These are phyloP conservation scores for Claviceps capensis DNA, from an alignment of 2,329 filamentous ascomycete species.

Conservation along the genomic window DNA sequence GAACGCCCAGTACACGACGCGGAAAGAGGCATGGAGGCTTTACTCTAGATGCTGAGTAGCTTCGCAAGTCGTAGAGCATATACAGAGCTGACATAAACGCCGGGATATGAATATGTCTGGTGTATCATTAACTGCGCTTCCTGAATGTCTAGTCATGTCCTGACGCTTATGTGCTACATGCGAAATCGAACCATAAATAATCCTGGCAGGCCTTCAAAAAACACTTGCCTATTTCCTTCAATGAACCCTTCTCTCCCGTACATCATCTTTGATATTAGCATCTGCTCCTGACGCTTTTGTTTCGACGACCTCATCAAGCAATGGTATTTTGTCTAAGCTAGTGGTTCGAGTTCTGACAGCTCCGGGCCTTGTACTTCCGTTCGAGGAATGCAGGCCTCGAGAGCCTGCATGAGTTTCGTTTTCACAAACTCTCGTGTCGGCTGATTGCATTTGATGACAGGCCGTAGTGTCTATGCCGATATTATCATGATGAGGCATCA, in stretches of 20 bases:
- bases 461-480: constrained; percentile 4
- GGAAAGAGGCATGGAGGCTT: background rate
- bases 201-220: background rate
- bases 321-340: constrained; percentile 41
- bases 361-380: constrained; percentile 9
- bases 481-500: constrained; percentile 17
- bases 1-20: background rate
- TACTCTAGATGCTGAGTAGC: background rate
- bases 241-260: constrained; percentile 32
- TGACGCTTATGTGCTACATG: background rate
- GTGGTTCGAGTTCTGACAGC: constrained; percentile 12
- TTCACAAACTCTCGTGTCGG: constrained; percentile 5
- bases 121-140: background rate
- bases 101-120: background rate
- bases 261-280: constrained; percentile 28
- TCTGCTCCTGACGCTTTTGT: constrained; percentile 29
- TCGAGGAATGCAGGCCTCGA: background rate
- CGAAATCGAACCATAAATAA: background rate
- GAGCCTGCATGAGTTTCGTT: background rate
- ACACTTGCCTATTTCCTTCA: background rate
- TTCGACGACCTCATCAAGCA: constrained; percentile 33
- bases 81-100: background rate
- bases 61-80: background rate
- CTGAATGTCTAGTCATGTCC: background rate
- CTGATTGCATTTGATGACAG: constrained; percentile 7